phyloP scores from a whole-genome alignment of 768 basidiomycete genomes.

The Auriscalpium orientale region DNA sequence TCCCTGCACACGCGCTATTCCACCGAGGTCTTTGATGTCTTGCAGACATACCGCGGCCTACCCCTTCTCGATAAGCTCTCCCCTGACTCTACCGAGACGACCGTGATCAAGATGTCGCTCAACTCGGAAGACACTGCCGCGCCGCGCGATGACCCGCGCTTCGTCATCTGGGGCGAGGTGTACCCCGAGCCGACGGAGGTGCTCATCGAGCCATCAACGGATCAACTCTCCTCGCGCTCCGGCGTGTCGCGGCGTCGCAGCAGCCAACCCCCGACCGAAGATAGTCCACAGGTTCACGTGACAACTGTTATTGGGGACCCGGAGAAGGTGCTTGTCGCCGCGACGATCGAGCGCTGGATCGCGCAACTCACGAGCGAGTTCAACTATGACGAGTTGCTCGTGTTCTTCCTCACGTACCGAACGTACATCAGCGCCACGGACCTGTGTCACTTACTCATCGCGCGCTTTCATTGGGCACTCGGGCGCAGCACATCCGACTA shows the following conservation, averaged over 20 bases:
- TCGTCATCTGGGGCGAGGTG: constrained; percentile 76
- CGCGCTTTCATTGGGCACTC: constrained; percentile 86
- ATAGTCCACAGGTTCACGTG: constrained; percentile 4
- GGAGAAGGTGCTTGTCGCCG: constrained; percentile 65
- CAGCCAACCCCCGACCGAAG: not conserved
- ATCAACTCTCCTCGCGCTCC: not conserved
- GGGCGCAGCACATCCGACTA: constrained; percentile 38
- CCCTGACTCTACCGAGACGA: constrained; percentile 46
- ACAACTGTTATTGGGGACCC: constrained; percentile 25
- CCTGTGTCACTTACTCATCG: constrained; percentile 74
- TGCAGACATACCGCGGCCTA: constrained; percentile 73
- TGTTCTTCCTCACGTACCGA: constrained; percentile 90
- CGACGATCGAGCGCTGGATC: constrained; percentile 90
- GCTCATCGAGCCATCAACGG: not conserved
- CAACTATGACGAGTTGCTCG: constrained; percentile 79
- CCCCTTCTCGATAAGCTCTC: constrained; percentile 64
- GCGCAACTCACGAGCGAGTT: constrained; percentile 84
- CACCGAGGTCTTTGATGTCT: constrained; percentile 70
- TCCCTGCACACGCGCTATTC: constrained; percentile 57
- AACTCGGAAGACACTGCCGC: constrained; percentile 58
- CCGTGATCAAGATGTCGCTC: constrained; percentile 67
- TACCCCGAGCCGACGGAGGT: constrained; percentile 20
- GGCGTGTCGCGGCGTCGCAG: constrained; percentile 13
- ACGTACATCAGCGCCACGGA: constrained; percentile 76
- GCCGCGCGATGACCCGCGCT: constrained; percentile 82